Evolutionary conservation across 2,329 filamentous ascomycete species (phyloP).

Genomic region (Leptographium procerum): DNA sequence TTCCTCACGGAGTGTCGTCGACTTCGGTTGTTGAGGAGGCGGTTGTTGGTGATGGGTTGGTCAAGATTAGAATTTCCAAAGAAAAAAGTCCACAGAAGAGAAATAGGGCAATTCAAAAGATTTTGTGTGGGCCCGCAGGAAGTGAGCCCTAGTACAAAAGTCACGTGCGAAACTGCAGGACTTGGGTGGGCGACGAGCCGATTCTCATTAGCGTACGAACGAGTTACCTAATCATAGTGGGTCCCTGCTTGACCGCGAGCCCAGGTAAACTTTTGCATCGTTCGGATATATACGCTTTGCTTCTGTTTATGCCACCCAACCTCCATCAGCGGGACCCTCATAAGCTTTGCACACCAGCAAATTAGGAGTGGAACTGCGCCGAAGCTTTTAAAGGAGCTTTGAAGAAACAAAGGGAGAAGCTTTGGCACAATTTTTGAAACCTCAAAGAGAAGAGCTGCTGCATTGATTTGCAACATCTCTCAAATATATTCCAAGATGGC

Average conservation of each 20-base stretch:
- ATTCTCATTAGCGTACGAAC: neutral
- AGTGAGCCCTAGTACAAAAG: slow-evolving; percentile 5
- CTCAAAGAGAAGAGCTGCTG: slow-evolving; percentile 20
- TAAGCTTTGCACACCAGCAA: slow-evolving; percentile 1
- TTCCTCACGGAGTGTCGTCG: slow-evolving; percentile 1
- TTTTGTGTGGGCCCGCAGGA: slow-evolving; percentile 8
- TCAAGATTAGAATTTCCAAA: neutral
- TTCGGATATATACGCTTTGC: neutral
- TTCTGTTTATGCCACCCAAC: slow-evolving; percentile 1
- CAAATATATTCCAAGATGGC: slow-evolving; percentile 43
- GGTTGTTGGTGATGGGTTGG: slow-evolving; percentile 1
- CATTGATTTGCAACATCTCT: slow-evolving; percentile 18
- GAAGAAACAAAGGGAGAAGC: slow-evolving; percentile 1
- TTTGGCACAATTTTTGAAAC: slow-evolving; percentile 28
- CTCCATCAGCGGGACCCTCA: slow-evolving; percentile 5
- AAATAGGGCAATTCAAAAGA: slow-evolving; percentile 1
- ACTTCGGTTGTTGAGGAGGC: slow-evolving; percentile 7
- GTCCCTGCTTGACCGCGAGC: neutral
- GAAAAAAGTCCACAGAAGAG: slow-evolving; percentile 9
- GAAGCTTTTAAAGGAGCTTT: slow-evolving; percentile 6
- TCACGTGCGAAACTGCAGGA: slow-evolving; percentile 4
- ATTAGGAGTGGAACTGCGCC: slow-evolving; percentile 4
- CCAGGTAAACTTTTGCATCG: slow-evolving; percentile 3
- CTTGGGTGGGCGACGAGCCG: slow-evolving; percentile 9
- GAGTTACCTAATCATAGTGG: neutral